Evolutionary conservation across 1,139 yeast species (phyloP).

Genomic region (Groenewaldozyma sp.): DNA sequence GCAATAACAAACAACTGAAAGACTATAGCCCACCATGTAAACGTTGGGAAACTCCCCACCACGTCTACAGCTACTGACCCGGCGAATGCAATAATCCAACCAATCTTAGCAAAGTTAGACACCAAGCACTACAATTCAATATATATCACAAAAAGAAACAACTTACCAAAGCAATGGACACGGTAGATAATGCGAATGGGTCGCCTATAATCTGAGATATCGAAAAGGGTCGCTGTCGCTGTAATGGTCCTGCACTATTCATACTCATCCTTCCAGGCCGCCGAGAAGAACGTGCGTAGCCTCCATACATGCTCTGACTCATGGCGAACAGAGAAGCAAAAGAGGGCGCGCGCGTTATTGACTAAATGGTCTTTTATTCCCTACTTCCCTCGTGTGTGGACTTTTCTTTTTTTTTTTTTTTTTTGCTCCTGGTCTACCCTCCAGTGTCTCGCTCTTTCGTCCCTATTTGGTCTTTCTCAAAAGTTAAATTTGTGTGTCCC

Average conservation of each 20-base stretch:
- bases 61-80: constrained; percentile 62
- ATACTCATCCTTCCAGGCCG: neutral
- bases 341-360: too few species aligned
- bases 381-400: neutral
- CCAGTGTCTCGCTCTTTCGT: neutral
- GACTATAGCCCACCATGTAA: constrained; percentile 97
- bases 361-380: too few species aligned
- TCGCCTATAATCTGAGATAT: constrained; percentile 28
- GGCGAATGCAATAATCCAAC: constrained; percentile 79
- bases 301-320: too few species aligned
- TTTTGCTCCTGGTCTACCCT: neutral
- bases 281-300: too few species aligned
- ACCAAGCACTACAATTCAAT: constrained; percentile 8
- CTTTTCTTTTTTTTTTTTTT: too few species aligned
- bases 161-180: constrained; percentile 25
- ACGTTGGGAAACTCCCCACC: constrained; percentile 50
- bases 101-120: too few species aligned
- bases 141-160: constrained; percentile 12
- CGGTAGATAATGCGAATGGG: constrained; percentile 33
- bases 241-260: neutral
- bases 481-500: constrained; percentile 67
- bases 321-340: too few species aligned
- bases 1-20: constrained; percentile 58
- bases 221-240: constrained; percentile 8
- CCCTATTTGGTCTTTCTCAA: constrained; percentile 11